phyloP scores from a whole-genome alignment of 2,329 filamentous ascomycete genomes.

The Ceratocystis destructans region DNA sequence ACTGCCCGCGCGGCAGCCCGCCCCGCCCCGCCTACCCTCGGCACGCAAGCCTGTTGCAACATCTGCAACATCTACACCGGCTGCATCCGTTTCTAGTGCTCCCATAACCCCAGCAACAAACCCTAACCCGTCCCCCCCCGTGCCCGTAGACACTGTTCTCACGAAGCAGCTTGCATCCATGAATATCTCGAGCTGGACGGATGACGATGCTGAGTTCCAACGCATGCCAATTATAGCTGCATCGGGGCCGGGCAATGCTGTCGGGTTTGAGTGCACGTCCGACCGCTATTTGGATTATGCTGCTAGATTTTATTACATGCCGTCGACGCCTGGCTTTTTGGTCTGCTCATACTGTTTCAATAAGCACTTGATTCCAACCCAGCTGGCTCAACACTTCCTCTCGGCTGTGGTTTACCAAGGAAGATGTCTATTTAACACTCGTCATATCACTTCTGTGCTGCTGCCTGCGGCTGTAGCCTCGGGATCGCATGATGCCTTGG shows the following conservation, averaged over 20 bases:
- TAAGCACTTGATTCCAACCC: slow-evolving; percentile 27
- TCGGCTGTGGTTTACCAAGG: background rate
- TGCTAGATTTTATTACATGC: slow-evolving; percentile 26
- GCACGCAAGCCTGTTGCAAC: slow-evolving; percentile 2
- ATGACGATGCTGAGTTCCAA: background rate
- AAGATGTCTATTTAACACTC: slow-evolving; percentile 12
- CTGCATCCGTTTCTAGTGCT: no score
- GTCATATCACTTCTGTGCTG: background rate
- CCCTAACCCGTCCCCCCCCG: background rate
- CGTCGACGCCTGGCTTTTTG: slow-evolving; percentile 24
- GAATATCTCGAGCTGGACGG: slow-evolving; percentile 7
- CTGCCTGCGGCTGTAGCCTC: background rate
- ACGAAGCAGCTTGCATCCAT: background rate
- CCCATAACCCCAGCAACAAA: background rate
- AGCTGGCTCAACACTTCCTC: slow-evolving; percentile 25
- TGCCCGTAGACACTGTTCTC: background rate
- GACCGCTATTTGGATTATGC: slow-evolving; percentile 22
- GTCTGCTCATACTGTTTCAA: slow-evolving; percentile 32
- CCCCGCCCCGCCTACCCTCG: background rate
- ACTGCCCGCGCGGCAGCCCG: background rate
- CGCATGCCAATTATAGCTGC: background rate
- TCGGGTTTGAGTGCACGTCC: slow-evolving; percentile 10
- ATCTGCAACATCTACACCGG: background rate
- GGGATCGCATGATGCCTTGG: slow-evolving; percentile 19
- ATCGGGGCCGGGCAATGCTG: slow-evolving; percentile 2